phyloP scores from a whole-genome alignment of 2,329 filamentous ascomycete genomes.

The Fonsecaea multimorphosa region DNA sequence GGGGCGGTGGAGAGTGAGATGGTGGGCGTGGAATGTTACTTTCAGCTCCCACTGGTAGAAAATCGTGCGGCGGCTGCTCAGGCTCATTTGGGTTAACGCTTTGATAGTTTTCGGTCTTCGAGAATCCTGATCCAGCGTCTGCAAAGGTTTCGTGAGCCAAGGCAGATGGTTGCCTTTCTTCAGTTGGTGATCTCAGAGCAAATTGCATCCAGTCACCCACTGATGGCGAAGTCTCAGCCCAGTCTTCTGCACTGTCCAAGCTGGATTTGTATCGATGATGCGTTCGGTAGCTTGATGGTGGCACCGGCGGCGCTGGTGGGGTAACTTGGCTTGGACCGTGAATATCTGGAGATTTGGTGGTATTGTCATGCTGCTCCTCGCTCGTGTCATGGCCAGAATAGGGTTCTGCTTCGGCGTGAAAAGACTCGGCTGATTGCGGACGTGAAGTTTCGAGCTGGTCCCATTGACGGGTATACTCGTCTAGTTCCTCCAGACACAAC shows the following conservation, averaged over 20 bases:
- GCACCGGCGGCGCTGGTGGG: conserved; percentile 11
- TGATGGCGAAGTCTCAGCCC: conserved; percentile 57
- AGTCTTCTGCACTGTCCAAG: conserved; percentile 54
- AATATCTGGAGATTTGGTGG: not conserved
- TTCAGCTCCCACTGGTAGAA: conserved; percentile 8
- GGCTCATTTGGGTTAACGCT: not conserved
- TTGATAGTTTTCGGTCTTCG: conserved; percentile 5
- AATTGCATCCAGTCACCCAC: conserved; percentile 57
- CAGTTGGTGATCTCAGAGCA: conserved; percentile 40
- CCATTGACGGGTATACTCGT: conserved; percentile 34
- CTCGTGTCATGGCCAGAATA: not conserved
- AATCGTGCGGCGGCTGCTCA: not conserved
- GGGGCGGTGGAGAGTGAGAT: conserved; percentile 38
- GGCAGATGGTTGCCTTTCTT: conserved; percentile 25
- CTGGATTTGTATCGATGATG: conserved; percentile 49
- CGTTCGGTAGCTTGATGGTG: conserved; percentile 31
- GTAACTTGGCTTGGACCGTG: not conserved
- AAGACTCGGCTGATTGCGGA: conserved; percentile 15
- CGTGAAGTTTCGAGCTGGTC: conserved; percentile 21
- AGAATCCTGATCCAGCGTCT: conserved; percentile 8
- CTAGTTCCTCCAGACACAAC: conserved; percentile 60
- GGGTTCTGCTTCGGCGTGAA: conserved; percentile 13
- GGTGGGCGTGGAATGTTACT: conserved; percentile 34
- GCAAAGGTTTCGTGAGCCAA: conserved; percentile 22
- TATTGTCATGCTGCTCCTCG: not conserved